A percentile compares a stretch with the other conserved stretches of the same genome.
phyloP scores from a whole-genome alignment of 2,329 filamentous ascomycete genomes.

The Bipolaris zeicola region DNA sequence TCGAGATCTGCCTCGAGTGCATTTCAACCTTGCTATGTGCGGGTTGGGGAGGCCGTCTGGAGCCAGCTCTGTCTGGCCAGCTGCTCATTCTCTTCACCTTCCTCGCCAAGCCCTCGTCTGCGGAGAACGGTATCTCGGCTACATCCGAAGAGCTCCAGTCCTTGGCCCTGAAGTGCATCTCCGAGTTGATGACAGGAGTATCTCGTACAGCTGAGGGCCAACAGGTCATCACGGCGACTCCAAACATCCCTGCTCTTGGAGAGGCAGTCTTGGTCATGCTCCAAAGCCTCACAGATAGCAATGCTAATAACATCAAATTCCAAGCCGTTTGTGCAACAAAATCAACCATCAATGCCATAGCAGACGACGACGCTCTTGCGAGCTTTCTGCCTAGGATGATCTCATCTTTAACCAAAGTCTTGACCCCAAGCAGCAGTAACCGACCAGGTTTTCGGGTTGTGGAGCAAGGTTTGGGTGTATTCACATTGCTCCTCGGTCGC shows the following conservation, averaged over 20 bases:
- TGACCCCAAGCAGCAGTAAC: slow-evolving; percentile 70
- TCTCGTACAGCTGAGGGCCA: slow-evolving; percentile 56
- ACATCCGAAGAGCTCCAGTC: slow-evolving; percentile 75
- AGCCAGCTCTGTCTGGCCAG: slow-evolving; percentile 77
- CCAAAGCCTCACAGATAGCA: slow-evolving; percentile 70
- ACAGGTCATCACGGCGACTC: slow-evolving; percentile 58
- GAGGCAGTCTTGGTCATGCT: slow-evolving; percentile 82
- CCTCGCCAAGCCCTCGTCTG: slow-evolving; percentile 72
- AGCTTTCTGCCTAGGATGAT: slow-evolving; percentile 88
- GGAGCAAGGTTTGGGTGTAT: slow-evolving; percentile 62
- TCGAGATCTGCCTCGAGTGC: slow-evolving; percentile 79
- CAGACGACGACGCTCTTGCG: slow-evolving; percentile 75
- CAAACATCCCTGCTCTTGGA: slow-evolving; percentile 77
- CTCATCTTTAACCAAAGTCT: slow-evolving; percentile 76
- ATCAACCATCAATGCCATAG: slow-evolving; percentile 66
- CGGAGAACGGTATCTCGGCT: slow-evolving; percentile 52
- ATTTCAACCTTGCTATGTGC: slow-evolving; percentile 73
- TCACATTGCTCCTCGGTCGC: slow-evolving; percentile 55
- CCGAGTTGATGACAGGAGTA: slow-evolving; percentile 67
- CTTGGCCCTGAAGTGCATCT: slow-evolving; percentile 72
- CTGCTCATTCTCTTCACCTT: slow-evolving; percentile 84
- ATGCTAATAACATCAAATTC: slow-evolving; percentile 70
- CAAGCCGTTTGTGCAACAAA: slow-evolving; percentile 70
- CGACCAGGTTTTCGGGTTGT: slow-evolving; percentile 68
- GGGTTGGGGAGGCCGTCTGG: slow-evolving; percentile 78